These are phyloP conservation scores for Nidula niveotomentosa DNA, from an alignment of 1,284 basidiomycete genomes.

Conservation along the genomic window DNA sequence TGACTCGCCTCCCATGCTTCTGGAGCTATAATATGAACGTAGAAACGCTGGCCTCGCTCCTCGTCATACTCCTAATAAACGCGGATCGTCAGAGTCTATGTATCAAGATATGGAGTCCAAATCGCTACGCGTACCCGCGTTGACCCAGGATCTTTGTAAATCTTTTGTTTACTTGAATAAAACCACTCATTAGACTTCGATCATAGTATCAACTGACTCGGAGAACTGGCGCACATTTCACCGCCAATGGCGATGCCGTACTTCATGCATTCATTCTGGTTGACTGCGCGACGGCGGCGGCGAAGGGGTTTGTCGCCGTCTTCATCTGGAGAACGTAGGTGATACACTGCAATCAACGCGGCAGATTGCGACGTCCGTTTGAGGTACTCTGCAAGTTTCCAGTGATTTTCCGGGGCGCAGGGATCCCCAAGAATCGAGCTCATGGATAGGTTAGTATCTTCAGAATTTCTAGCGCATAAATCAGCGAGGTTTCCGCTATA, in stretches of 20 bases:
- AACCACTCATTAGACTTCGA: neutral
- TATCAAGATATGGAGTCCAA: neutral
- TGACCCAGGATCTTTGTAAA: slow-evolving; percentile 7
- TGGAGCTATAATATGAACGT: slow-evolving; percentile 9
- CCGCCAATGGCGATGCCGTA: slow-evolving; percentile 5
- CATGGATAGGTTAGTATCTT: too few species aligned
- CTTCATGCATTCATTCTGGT: neutral
- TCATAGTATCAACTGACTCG: neutral
- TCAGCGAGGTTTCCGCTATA: too few species aligned
- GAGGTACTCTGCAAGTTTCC: too few species aligned
- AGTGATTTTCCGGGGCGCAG: too few species aligned
- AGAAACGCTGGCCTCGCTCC: slow-evolving; percentile 7
- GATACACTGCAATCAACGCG: neutral
- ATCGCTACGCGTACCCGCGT: neutral
- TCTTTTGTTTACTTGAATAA: slow-evolving; percentile 7
- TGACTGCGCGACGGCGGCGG: too few species aligned
- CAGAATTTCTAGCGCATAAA: too few species aligned
- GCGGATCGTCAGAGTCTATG: neutral
- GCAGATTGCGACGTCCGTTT: too few species aligned
- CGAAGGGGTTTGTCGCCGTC: neutral
- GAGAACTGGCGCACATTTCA: slow-evolving; percentile 4
- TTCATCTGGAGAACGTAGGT: neutral
- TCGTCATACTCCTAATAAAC: slow-evolving; percentile 10
- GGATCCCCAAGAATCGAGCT: too few species aligned
- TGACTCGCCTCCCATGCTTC: slow-evolving; percentile 11